Base-by-base conservation (phyloP, 73 alveolate species). In the Blepharisma stoltei region DNA sequence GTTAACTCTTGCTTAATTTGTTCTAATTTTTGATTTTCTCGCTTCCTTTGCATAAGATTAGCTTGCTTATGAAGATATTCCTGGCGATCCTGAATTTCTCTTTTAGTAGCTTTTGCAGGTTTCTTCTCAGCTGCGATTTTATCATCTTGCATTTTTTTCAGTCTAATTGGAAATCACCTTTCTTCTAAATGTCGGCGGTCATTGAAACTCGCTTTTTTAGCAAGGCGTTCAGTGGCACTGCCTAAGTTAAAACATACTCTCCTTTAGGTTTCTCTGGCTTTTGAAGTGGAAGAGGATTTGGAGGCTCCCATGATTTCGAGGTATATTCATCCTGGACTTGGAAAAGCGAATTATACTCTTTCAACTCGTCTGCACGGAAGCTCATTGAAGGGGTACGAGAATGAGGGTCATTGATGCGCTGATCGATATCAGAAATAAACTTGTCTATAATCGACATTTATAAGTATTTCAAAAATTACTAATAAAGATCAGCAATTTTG, bases 11-110 rank as follows among this genome's bases (percentile, higher is more conserved):
- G 49, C 23, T 60, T 60, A 8, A 14, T n/a, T 38, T 60, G 73
- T 25, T 60, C 46, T 8, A 60, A 14, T 25, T 38, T 60, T 60
- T 14, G 45, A 60, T 14, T 60, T 60, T 60, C 73, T 20, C 73
- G 37, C 23, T 60, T 60, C 23, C 73, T 14, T 2, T 14, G 14
- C 1, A 60, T 8, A 14, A 18, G 18, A 8, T n/a, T 38, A n/a
- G 73, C 73, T 60, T 60, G 73, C 23, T 60, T 60, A 38, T 60
- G 23, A 9, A 60, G 46, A 60, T 60, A 38, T n/a, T 25, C 45
- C 18, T 18, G 37, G 2, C 23, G 73, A 60, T 18, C 46, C 5
- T 60, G 38, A 20, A 14, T 60, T 4, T 14, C 49, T 60, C 18
- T 14, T 14, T 60, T 60, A 14, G 23, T 60, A 60, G 73, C 45